Evolutionary conservation across 345 rosid species (phyloP).

Genomic region (Fremontodendron californicum): DNA sequence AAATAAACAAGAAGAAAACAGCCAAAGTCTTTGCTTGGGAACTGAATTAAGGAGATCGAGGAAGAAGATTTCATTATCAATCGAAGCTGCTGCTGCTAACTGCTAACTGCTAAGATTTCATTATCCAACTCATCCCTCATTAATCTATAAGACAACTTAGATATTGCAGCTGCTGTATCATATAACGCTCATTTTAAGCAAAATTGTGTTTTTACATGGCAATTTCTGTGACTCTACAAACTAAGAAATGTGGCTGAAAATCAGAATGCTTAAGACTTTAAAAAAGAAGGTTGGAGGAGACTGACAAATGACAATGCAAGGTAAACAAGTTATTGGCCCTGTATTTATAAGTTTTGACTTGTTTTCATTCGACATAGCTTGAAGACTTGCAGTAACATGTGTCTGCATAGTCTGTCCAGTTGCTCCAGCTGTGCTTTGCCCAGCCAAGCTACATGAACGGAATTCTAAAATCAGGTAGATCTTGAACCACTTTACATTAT

Average conservation of each 20-base stretch:
- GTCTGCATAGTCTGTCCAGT: background rate
- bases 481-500: slow-evolving; percentile 7
- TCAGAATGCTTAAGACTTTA: background rate
- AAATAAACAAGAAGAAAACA: too few species aligned
- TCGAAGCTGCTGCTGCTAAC: too few species aligned
- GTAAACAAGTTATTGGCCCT: background rate
- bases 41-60: too few species aligned
- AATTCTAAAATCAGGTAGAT: background rate
- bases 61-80: too few species aligned
- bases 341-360: background rate
- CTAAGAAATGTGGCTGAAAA: background rate
- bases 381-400: background rate
- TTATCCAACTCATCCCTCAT: too few species aligned
- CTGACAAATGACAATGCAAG: background rate
- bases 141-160: too few species aligned
- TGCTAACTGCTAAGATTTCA: too few species aligned
- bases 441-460: background rate
- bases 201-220: too few species aligned
- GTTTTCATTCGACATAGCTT: background rate
- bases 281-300: background rate
- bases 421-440: background rate
- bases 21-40: too few species aligned
- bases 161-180: too few species aligned
- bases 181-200: too few species aligned
- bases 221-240: background rate